Evolutionary conservation across 106 monocot species (phyloP).

Genomic region (Cymbidium sinense): DNA sequence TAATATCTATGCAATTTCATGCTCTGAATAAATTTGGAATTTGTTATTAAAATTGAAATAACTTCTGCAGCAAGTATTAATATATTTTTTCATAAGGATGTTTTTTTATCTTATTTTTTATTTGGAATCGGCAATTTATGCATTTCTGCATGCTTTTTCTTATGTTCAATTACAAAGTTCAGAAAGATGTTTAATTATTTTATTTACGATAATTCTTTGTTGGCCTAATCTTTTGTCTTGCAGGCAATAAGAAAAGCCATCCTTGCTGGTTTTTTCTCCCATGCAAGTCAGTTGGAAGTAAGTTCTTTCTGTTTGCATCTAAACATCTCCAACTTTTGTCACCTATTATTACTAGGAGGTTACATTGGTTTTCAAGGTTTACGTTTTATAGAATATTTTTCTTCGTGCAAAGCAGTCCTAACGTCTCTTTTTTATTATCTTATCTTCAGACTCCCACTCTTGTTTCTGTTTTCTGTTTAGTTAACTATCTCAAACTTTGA

Average conservation of each 20-base stretch:
- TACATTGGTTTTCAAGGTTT: too few species aligned
- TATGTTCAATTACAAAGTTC: neutral
- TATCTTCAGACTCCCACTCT: too few species aligned
- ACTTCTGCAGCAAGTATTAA: neutral
- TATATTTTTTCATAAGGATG: neutral
- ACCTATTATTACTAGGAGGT: too few species aligned
- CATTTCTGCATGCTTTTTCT: neutral
- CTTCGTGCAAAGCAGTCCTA: too few species aligned
- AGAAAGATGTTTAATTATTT: neutral
- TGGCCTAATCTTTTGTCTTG: constrained; percentile 11
- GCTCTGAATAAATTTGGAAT: neutral
- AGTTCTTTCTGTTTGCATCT: constrained; percentile 10
- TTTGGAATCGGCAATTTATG: neutral
- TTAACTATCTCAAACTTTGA: too few species aligned
- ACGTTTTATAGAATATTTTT: too few species aligned
- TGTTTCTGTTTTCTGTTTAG: too few species aligned
- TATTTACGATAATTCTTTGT: neutral
- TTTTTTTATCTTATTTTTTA: neutral
- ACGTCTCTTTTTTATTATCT: too few species aligned
- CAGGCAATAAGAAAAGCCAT: constrained; percentile 78
- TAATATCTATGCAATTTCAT: neutral
- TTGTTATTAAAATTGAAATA: neutral
- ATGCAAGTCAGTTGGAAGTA: constrained; percentile 87
- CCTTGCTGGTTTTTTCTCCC: constrained; percentile 81
- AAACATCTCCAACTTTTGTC: neutral